phyloP scores from a whole-genome alignment of 164 flowering plant species.

The Santalum album region DNA sequence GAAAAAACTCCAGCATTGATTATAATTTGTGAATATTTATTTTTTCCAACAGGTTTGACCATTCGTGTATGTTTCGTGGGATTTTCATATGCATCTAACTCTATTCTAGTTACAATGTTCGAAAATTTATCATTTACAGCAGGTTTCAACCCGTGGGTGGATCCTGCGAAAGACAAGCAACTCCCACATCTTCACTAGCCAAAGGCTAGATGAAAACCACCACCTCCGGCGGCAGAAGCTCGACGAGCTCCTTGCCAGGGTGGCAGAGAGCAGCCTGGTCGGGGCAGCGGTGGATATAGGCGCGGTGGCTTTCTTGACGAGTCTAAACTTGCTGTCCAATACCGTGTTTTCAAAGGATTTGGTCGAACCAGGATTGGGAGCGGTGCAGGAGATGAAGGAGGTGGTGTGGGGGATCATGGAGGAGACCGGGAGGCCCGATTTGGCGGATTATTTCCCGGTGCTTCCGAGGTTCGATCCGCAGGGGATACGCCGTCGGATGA shows the following conservation, averaged over 20 bases:
- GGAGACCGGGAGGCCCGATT: slow-evolving; percentile 16
- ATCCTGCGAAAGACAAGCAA: background rate
- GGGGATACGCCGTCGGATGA: slow-evolving; percentile 11
- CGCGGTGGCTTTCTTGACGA: slow-evolving; percentile 15
- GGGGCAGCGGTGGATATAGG: slow-evolving; percentile 18
- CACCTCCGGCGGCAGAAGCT: slow-evolving; percentile 9
- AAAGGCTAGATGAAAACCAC: no score
- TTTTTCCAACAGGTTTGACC: no score
- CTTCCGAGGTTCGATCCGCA: slow-evolving; percentile 20
- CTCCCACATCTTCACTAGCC: background rate
- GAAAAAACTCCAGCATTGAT: no score
- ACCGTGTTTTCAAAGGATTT: slow-evolving; percentile 28
- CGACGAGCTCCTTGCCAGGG: slow-evolving; percentile 16
- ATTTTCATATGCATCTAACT: no score
- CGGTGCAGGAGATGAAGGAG: slow-evolving; percentile 19
- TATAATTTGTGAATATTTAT: no score
- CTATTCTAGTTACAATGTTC: no score
- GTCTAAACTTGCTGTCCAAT: slow-evolving; percentile 21
- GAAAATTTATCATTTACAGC: no score
- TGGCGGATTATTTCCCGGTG: slow-evolving; percentile 22
- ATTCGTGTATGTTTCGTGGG: no score
- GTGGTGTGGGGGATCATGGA: slow-evolving; percentile 13
- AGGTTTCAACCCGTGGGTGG: no score
- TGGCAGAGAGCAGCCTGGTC: slow-evolving; percentile 1
- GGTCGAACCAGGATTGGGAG: slow-evolving; percentile 7